Base-by-base conservation (phyloP, 176 grass and related monocot genomes). In the Aegilops umbellulata region DNA sequence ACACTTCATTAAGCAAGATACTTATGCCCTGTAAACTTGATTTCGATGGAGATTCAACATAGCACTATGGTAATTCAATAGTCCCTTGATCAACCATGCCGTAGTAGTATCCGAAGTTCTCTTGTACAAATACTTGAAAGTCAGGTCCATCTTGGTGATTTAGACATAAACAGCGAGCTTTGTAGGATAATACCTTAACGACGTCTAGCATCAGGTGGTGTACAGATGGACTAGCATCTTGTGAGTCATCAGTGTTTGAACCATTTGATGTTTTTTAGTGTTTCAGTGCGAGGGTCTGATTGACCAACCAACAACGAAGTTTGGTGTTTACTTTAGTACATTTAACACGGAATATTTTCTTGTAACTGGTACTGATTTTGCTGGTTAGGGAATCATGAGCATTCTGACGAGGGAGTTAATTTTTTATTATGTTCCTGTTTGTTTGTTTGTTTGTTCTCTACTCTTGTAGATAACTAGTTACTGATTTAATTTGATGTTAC, bases 371-470 rank as follows among this genome's bases (percentile, higher is more conserved):
- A 73, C 31, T 74, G 55, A 57, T 78, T 55, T 68, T 58, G 49
- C 12, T 64, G 39, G 7, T 47, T 80, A 1, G 39, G 16, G 26
- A 30, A 65, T 80, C 26, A 10, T 32, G 13, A 55, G 12, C 27
- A 82, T 34, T 72, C n/a, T 60, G 22, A 19, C 11, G 4, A 69
- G 30, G 26, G 49, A 82, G n/a, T 29, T 53, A 17, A 4, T 38
- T 71, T 58, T 36, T 51, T 0, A 6, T 82, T 71, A 7, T 65
- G 80, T 82, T 82, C 20, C 7, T 82, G 22, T 69, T 65, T 81
- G 19, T 41, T 68, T 38, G 36, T 65, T 25, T 82, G 26, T 68
- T 27, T 82, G 27, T 29, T 69, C 13, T 7, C 19, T 24, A n/a
- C 35, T 35, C 29, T 68, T 66, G 38, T 35, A 55, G 41, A 68